Evolutionary conservation across 176 grass and related monocot species (phyloP).

Genomic region (Hyparrhenia diplandra): DNA sequence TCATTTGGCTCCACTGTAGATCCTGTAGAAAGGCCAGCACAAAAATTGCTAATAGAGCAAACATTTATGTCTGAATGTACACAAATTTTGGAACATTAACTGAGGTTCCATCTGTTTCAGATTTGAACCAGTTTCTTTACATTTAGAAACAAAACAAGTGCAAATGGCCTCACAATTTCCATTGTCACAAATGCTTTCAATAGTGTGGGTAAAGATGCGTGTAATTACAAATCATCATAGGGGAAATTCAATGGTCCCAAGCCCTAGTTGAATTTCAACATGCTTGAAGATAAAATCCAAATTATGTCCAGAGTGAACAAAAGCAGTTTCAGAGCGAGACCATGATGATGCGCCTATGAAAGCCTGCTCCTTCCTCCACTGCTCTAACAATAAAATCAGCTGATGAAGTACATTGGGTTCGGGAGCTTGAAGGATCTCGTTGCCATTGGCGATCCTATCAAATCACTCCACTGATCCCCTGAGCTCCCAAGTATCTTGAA

Average conservation of each 20-base stretch:
- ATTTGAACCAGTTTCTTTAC: background rate
- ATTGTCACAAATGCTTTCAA: too few relatives aligned
- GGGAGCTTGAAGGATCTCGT: constrained; percentile 91
- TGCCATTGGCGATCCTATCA: constrained; percentile 66
- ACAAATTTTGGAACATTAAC: background rate
- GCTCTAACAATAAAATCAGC: constrained; percentile 29
- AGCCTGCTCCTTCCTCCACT: background rate
- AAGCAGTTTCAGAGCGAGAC: background rate
- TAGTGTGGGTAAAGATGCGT: background rate
- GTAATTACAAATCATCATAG: background rate
- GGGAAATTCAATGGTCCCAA: background rate
- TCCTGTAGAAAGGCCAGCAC: too few relatives aligned
- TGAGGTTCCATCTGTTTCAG: background rate
- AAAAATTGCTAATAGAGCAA: background rate
- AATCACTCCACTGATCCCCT: constrained; percentile 93
- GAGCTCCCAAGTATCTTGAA: constrained; percentile 83
- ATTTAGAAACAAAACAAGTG: background rate
- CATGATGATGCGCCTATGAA: background rate
- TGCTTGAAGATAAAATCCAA: background rate
- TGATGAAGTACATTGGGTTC: constrained; percentile 85
- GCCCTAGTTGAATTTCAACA: background rate
- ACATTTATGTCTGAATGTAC: background rate
- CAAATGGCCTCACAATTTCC: too few relatives aligned
- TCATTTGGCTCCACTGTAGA: background rate
- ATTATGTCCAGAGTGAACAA: background rate